Percentiles rank a stretch among this genome's conserved stretches.
Conservation (phyloP, 371 early-diverging fungal genomes). For the Mortierella sp. region DNA sequence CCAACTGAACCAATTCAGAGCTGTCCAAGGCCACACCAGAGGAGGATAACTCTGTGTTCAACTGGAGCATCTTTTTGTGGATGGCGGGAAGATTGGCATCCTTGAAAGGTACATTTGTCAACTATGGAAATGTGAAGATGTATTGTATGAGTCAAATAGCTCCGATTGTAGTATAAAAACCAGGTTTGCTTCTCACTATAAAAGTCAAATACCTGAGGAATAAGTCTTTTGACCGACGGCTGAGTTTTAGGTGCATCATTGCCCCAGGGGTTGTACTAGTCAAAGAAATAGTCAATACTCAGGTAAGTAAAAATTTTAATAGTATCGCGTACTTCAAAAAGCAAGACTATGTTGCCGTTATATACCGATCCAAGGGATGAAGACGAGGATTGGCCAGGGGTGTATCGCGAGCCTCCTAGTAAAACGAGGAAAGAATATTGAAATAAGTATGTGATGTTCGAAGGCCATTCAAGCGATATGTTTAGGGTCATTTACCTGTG, state of each 20-base stretch:
- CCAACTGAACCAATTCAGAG: conserved; percentile 58
- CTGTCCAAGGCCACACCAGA: conserved; percentile 43
- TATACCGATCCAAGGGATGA: conserved; percentile 44
- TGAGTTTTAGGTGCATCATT: conserved; percentile 45
- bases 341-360: background rate
- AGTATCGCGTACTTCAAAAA: background rate
- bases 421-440: background rate
- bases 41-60: conserved; percentile 62
- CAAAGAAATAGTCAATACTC: no score
- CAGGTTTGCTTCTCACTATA: no score
- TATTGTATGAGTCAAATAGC: conserved; percentile 20
- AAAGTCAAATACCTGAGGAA: conserved; percentile 36
- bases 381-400: conserved; percentile 23
- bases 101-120: conserved; percentile 71
- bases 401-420: conserved; percentile 50
- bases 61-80: conserved; percentile 75
- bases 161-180: no score
- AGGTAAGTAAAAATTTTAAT: background rate
- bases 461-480: no score
- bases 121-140: conserved; percentile 43
- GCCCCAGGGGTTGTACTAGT: conserved; percentile 55
- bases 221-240: conserved; percentile 38
- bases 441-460: background rate
- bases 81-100: conserved; percentile 83
- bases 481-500: conserved; percentile 57